Evolutionary conservation across 2,329 filamentous ascomycete genomes (phyloP).

Genomic region (Plenodomus lindquistii): DNA sequence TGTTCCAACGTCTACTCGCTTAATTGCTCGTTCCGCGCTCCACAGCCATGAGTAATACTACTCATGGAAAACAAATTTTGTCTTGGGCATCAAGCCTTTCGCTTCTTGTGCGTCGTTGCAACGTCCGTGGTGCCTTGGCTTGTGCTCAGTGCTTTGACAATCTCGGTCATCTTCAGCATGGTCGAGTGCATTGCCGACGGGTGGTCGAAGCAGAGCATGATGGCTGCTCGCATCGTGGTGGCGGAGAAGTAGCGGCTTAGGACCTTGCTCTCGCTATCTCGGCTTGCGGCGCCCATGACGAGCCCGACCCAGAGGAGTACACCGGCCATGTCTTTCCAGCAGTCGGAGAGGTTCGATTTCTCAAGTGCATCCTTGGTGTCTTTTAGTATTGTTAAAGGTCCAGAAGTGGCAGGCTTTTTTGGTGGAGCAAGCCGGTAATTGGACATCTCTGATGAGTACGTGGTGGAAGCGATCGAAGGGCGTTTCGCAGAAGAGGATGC

Average conservation of each 20-base stretch:
- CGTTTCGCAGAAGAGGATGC: constrained; percentile 4
- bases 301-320: constrained; percentile 45
- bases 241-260: constrained; percentile 39
- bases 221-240: constrained; percentile 33
- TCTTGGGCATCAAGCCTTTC: no score
- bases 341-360: constrained; percentile 36
- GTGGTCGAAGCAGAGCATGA: constrained; percentile 44
- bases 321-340: constrained; percentile 44
- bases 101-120: neutral
- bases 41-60: neutral
- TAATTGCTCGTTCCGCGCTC: no score
- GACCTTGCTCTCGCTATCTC: constrained; percentile 20
- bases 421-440: constrained; percentile 7
- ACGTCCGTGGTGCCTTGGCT: neutral
- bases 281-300: constrained; percentile 37
- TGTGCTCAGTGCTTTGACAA: constrained; percentile 23
- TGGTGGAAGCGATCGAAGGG: constrained; percentile 10
- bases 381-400: constrained; percentile 21
- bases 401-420: constrained; percentile 11
- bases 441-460: neutral
- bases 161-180: constrained; percentile 30
- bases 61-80: neutral
- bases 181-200: constrained; percentile 34
- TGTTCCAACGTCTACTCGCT: constrained; percentile 11
- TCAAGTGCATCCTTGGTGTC: constrained; percentile 30